phyloP scores from a whole-genome alignment of 345 rosid genomes.

The Eucalyptus regnans region DNA sequence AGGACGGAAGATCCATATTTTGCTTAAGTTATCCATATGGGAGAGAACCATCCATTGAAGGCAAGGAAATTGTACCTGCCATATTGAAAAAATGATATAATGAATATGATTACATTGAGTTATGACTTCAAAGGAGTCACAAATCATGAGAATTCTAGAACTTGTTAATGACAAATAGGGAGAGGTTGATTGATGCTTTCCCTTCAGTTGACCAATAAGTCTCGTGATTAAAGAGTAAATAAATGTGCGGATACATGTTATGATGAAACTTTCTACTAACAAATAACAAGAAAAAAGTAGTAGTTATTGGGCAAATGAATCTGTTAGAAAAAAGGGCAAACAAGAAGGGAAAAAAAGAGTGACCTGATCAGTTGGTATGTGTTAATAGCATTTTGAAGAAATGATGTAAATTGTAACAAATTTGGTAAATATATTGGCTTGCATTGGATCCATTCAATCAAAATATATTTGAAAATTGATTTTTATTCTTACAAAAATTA shows the following conservation, averaged over 20 bases:
- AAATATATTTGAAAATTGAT: no score
- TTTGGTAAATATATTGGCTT: neutral
- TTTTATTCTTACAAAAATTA: neutral
- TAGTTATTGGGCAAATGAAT: no score
- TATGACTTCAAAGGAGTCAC: neutral
- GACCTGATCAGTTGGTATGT: accelerated
- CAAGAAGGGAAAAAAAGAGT: no score
- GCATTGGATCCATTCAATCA: neutral
- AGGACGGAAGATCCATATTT: accelerated
- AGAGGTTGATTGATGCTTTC: accelerated
- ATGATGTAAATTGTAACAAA: neutral
- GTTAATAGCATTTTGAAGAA: neutral
- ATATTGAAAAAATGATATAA: no score
- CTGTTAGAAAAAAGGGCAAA: no score
- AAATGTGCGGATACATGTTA: no score
- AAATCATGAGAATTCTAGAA: no score
- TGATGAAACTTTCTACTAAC: no score
- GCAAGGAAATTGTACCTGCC: neutral
- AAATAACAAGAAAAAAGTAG: no score
- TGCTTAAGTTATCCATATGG: neutral
- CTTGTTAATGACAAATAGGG: no score
- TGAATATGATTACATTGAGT: neutral
- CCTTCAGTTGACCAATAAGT: no score
- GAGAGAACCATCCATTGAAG: accelerated
- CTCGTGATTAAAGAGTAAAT: no score